A percentile compares a stretch with the other conserved stretches of the same genome.
Evolutionary conservation across 352 stramenopile species (phyloP).

Genomic region (Globisporangium perplexum): DNA sequence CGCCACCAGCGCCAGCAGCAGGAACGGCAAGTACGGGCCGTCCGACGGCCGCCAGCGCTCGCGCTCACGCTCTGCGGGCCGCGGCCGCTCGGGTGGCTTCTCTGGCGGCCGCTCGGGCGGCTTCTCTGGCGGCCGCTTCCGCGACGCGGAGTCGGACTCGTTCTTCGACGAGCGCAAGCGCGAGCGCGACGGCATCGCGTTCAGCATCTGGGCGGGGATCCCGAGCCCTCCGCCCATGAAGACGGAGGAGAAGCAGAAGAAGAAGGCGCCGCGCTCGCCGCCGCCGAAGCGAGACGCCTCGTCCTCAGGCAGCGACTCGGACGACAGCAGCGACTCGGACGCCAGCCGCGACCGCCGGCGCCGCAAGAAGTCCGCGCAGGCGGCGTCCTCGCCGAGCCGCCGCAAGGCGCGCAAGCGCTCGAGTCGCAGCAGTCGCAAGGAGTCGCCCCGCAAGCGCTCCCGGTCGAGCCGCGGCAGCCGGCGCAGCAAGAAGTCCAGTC

Average conservation of each 20-base stretch:
- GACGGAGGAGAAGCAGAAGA: constrained; percentile 40
- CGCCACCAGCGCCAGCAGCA: not conserved
- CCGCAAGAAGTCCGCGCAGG: constrained; percentile 16
- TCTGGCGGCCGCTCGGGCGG: constrained; percentile 5
- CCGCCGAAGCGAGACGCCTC: constrained; percentile 32
- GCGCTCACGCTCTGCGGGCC: constrained; percentile 3
- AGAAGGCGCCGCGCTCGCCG: constrained; percentile 27
- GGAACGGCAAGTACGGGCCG: constrained; percentile 15
- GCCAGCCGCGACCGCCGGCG: constrained; percentile 6
- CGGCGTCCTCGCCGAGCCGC: constrained; percentile 18
- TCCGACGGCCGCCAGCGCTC: not conserved
- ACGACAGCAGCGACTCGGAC: constrained; percentile 8
- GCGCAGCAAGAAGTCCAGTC: constrained; percentile 11
- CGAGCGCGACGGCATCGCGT: constrained; percentile 48
- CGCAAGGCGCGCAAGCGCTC: constrained; percentile 19
- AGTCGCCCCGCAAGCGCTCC: constrained; percentile 16
- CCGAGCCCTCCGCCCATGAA: constrained; percentile 59
- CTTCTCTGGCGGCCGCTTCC: constrained; percentile 24
- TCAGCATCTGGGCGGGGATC: constrained; percentile 73
- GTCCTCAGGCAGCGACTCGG: constrained; percentile 21
- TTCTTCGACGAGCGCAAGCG: constrained; percentile 75
- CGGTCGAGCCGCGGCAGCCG: constrained; percentile 21
- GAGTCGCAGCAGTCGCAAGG: constrained; percentile 18
- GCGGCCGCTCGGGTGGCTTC: constrained; percentile 14
- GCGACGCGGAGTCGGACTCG: constrained; percentile 36